phyloP scores from a whole-genome alignment of 257 asterid species.

The Forsythia suspensa region DNA sequence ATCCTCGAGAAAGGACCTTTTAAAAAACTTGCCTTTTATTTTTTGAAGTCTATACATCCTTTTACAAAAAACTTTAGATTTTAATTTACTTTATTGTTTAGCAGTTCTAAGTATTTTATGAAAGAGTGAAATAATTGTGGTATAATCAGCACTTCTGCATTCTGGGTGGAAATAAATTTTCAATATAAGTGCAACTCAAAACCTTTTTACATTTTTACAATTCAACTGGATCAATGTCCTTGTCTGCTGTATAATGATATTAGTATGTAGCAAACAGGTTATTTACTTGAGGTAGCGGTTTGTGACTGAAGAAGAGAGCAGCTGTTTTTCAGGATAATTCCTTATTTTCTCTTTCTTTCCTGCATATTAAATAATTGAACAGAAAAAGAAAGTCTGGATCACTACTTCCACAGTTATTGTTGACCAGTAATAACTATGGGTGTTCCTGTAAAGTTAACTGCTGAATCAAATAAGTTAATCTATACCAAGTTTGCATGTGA shows the following conservation, averaged over 20 bases:
- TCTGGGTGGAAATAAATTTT: background rate
- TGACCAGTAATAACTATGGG: background rate
- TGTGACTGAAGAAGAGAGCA: background rate
- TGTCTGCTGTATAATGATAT: slow-evolving; percentile 1
- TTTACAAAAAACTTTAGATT: background rate
- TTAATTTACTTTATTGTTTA: background rate
- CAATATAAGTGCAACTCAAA: background rate
- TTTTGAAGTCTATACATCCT: background rate
- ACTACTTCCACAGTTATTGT: background rate
- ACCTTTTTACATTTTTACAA: no score
- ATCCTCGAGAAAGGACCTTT: background rate
- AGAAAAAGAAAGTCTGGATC: background rate
- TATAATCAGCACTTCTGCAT: background rate
- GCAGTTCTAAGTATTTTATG: background rate
- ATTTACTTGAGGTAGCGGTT: background rate
- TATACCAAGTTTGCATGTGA: background rate
- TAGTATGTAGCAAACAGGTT: background rate
- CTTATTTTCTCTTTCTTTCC: background rate
- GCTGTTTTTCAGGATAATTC: background rate
- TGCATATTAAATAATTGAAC: background rate
- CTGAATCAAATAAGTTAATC: slow-evolving; percentile 8
- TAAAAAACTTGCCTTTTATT: background rate
- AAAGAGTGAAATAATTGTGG: background rate
- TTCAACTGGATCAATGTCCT: background rate
- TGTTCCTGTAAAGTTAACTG: background rate